A percentile compares a stretch with the other conserved stretches of the same genome.
Evolutionary conservation across 208 protist genomes (phyloP).

Genomic region (Lotmaria passim): DNA sequence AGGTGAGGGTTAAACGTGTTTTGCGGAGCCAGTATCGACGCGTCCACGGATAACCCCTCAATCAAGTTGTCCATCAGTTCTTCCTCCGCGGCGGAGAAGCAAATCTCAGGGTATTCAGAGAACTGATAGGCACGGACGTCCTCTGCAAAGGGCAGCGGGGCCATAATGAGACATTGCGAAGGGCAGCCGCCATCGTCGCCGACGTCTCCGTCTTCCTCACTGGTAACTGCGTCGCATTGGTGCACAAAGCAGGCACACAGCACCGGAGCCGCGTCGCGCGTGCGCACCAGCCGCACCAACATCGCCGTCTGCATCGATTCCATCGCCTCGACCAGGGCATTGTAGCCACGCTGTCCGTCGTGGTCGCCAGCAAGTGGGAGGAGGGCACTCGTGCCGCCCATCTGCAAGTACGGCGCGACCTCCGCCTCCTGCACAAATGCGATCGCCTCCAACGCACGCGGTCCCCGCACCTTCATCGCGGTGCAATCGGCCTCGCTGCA

Average conservation of each 20-base stretch:
- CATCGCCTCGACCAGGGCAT: slow-evolving; percentile 80
- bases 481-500: slow-evolving; percentile 77
- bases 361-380: slow-evolving; percentile 71
- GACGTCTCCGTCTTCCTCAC: slow-evolving; percentile 27
- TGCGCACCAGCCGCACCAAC: slow-evolving; percentile 86
- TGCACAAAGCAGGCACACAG: slow-evolving; percentile 70
- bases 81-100: slow-evolving; percentile 50
- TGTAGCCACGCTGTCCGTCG: slow-evolving; percentile 61
- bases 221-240: slow-evolving; percentile 4
- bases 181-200: neutral
- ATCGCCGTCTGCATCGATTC: slow-evolving; percentile 42
- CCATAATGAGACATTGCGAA: slow-evolving; percentile 57
- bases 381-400: slow-evolving; percentile 70
- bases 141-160: slow-evolving; percentile 84
- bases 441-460: slow-evolving; percentile 68
- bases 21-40: slow-evolving; percentile 60
- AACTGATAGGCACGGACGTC: slow-evolving; percentile 84
- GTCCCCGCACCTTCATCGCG: slow-evolving; percentile 58
- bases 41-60: slow-evolving; percentile 73
- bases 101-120: slow-evolving; percentile 48
- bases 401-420: slow-evolving; percentile 72
- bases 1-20: slow-evolving; percentile 88
- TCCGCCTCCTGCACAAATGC: slow-evolving; percentile 71
- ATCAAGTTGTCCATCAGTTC: slow-evolving; percentile 64
- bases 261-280: slow-evolving; percentile 43